phyloP scores from a whole-genome alignment of 768 basidiomycete genomes.

The Psilocybe tampanensis region DNA sequence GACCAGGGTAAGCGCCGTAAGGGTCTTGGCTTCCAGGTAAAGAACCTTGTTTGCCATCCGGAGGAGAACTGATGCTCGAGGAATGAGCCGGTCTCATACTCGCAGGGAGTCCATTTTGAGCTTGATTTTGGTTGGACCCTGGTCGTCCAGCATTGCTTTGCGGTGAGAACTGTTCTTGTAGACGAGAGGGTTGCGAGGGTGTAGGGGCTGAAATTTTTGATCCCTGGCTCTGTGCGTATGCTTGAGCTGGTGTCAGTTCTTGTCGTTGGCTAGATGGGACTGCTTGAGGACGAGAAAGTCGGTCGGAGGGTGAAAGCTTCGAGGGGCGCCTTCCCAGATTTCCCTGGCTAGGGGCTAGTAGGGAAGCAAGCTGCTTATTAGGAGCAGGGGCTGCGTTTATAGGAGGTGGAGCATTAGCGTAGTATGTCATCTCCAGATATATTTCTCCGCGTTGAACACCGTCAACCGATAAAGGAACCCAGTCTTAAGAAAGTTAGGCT shows the following conservation, averaged over 20 bases:
- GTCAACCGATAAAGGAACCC: constrained; percentile 35
- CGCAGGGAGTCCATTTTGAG: background rate
- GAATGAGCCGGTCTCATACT: background rate
- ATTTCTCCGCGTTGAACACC: constrained; percentile 79
- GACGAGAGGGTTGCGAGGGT: background rate
- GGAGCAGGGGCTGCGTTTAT: constrained; percentile 21
- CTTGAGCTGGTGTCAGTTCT: constrained; percentile 22
- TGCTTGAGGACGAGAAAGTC: constrained; percentile 46
- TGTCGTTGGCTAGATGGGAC: constrained; percentile 30
- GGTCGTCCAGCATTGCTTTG: background rate
- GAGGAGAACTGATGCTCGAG: background rate
- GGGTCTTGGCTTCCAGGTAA: background rate
- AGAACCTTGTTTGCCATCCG: constrained; percentile 1
- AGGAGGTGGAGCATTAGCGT: constrained; percentile 66
- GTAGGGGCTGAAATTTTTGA: background rate
- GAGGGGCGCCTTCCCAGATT: constrained; percentile 49
- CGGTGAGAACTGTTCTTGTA: background rate
- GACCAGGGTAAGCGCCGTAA: background rate
- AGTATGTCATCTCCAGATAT: constrained; percentile 95
- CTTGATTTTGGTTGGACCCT: constrained; percentile 1
- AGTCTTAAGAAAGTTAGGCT: constrained; percentile 24
- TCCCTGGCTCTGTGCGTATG: constrained; percentile 6
- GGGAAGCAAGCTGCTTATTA: constrained; percentile 23
- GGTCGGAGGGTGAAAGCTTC: constrained; percentile 52
- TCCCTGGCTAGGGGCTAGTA: constrained; percentile 22